Base-by-base conservation (phyloP, 805 yeast species). In the Ogataea nonfermentans region DNA sequence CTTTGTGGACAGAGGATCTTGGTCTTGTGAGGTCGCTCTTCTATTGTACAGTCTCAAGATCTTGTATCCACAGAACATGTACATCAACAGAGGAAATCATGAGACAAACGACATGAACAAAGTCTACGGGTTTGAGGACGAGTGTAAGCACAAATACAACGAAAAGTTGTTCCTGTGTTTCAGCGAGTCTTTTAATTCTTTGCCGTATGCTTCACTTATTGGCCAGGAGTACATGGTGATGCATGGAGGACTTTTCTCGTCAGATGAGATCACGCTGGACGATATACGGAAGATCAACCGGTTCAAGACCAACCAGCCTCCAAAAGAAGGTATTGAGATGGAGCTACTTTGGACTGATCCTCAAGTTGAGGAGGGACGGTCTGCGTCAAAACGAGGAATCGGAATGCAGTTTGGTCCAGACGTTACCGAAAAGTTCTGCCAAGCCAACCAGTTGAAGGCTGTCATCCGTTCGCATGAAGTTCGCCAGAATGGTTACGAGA, bases 281-380 rank as follows among this genome's bases (percentile, higher is more conserved):
- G 95, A 91, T 48, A 78, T 93, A 51, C 79, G 83, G 51, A 67
- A 73, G 20, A 70, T 84, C 46, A 76, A 88, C 50, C 72, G 96
- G 41, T 83, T 84, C 59, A 71, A 73, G 7, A 49, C 56, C 29
- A 70, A 78, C 15, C 96, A 87, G 63, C 98, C 98, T 17, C 91
- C 95, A 31, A 77, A 82, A 52, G 87, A 84, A 36, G 98, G 98
- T 7, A 70, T 88, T 24, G 95, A 91, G 62, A 93, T 91, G 97
- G 99, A 93, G 57, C 71, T 93, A 57, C 69, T 93, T 45, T 93
- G 99, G 99, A 87, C 97, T 0, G 99, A 93, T 63, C 99, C 99
- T 1, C 97, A 89, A 62, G 68, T 70, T 0, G 70, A 66, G 10
- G 66, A 75, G 13, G 99, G 98, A 6, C 74, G 95, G 24, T 78